These are phyloP conservation scores for Dionaea muscipula DNA, from an alignment of 179 eudicot genomes.

Conservation along the genomic window DNA sequence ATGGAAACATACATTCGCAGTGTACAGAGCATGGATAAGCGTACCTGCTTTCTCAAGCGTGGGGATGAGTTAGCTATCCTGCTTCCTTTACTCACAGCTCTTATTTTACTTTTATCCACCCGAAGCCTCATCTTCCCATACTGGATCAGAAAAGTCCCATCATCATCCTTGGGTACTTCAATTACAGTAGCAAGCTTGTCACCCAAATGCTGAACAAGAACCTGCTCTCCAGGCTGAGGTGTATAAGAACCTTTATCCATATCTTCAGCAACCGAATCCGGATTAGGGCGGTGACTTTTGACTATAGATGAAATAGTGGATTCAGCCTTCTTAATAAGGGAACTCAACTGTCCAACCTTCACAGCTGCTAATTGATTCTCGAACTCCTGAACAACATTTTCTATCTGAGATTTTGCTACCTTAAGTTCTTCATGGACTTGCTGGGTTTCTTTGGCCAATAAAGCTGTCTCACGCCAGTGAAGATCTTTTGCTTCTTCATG, in stretches of 20 bases:
- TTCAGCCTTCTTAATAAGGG: slow-evolving; percentile 60
- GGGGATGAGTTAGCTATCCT: slow-evolving; percentile 18
- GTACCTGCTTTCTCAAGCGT: slow-evolving; percentile 41
- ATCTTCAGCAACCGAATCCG: slow-evolving; percentile 21
- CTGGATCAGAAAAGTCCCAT: slow-evolving; percentile 56
- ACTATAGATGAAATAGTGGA: slow-evolving; percentile 54
- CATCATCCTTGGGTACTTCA: slow-evolving; percentile 63
- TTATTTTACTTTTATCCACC: slow-evolving; percentile 39
- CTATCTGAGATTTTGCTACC: slow-evolving; percentile 42
- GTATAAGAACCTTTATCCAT: slow-evolving; percentile 23
- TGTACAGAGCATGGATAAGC: no score
- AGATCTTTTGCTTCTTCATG: slow-evolving; percentile 58
- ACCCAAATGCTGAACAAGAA: slow-evolving; percentile 56
- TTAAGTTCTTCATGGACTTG: slow-evolving; percentile 38
- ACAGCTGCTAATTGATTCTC: slow-evolving; percentile 38
- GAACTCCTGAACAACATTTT: slow-evolving; percentile 41
- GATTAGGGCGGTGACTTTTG: slow-evolving; percentile 33
- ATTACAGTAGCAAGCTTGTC: slow-evolving; percentile 64
- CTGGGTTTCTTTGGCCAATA: slow-evolving; percentile 53
- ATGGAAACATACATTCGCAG: no score
- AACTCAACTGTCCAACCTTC: slow-evolving; percentile 27
- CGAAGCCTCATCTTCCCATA: slow-evolving; percentile 74
- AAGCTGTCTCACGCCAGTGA: slow-evolving; percentile 58
- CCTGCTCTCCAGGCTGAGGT: slow-evolving; percentile 63
- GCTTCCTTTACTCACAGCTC: slow-evolving; percentile 22